Conservation (phyloP, 2,329 filamentous ascomycete genomes). For the Aspergillus floridensis region DNA sequence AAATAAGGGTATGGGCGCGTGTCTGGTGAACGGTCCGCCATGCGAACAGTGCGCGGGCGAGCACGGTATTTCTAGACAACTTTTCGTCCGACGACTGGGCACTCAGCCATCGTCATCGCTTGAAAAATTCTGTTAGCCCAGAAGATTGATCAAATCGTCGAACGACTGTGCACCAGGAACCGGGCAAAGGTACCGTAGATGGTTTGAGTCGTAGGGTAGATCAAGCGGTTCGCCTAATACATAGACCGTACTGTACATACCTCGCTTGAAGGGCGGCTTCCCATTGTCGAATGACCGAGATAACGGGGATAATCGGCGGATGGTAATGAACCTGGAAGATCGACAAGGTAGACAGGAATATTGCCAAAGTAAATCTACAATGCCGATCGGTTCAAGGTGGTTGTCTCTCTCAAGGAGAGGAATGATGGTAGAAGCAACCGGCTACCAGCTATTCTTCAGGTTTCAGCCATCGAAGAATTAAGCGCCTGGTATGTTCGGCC, state of each 20-base stretch:
- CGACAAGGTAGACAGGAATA: neutral
- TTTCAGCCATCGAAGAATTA: neutral
- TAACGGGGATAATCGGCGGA: neutral
- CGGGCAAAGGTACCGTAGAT: neutral
- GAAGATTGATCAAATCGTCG: neutral
- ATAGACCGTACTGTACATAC: neutral
- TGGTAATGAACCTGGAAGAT: neutral
- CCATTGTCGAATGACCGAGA: neutral
- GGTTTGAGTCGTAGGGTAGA: neutral
- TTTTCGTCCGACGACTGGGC: neutral
- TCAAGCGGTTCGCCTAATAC: neutral
- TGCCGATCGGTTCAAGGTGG: neutral
- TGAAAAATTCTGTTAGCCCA: neutral
- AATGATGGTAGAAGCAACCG: neutral
- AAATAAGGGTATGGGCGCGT: constrained; percentile 14
- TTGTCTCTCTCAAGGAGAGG: neutral
- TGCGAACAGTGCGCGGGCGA: constrained; percentile 7
- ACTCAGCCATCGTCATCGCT: neutral
- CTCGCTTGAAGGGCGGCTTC: neutral
- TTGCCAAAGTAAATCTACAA: neutral
- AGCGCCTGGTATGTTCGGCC: constrained; percentile 9
- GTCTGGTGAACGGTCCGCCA: constrained; percentile 1
- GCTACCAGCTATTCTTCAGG: neutral
- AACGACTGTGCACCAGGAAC: neutral
- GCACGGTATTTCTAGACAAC: neutral